Conservation (phyloP, 768 basidiomycete species). For the Hericium rajendrae region DNA sequence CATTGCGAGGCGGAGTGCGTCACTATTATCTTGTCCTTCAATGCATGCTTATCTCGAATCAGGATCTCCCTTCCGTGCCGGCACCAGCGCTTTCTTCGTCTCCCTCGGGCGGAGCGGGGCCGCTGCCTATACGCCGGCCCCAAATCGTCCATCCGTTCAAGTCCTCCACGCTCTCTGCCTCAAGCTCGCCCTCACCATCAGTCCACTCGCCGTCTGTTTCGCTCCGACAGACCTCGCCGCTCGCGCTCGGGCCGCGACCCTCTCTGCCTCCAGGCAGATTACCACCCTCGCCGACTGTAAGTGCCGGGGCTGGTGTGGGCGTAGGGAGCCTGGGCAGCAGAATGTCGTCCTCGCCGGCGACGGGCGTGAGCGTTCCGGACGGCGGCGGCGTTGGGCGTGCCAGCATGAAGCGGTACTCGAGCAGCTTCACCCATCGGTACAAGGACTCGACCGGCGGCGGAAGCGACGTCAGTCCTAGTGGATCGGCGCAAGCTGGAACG, state of each 20-base stretch:
- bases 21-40: background rate
- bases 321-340: background rate
- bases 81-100: background rate
- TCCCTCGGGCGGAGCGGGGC: constrained; percentile 6
- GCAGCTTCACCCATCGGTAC: constrained; percentile 71
- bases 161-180: constrained; percentile 35
- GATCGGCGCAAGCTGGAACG: constrained; percentile 16
- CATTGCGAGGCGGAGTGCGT: constrained; percentile 24
- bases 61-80: constrained; percentile 30
- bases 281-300: constrained; percentile 30
- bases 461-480: constrained; percentile 30
- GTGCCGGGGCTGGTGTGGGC: constrained; percentile 9
- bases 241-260: constrained; percentile 25
- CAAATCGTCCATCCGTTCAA: constrained; percentile 41
- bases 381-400: constrained; percentile 12
- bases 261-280: constrained; percentile 35
- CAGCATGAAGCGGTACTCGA: constrained; percentile 53
- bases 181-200: constrained; percentile 34
- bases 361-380: constrained; percentile 31
- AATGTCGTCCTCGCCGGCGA: constrained; percentile 21
- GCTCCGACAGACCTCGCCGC: constrained; percentile 36
- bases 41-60: constrained; percentile 1
- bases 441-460: constrained; percentile 28
- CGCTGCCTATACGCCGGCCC: constrained; percentile 36
- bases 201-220: constrained; percentile 40